Percentiles rank a stretch among this genome's conserved stretches.
Conservation (phyloP, 495 filamentous ascomycete genomes). For the Neurospora discreta region DNA sequence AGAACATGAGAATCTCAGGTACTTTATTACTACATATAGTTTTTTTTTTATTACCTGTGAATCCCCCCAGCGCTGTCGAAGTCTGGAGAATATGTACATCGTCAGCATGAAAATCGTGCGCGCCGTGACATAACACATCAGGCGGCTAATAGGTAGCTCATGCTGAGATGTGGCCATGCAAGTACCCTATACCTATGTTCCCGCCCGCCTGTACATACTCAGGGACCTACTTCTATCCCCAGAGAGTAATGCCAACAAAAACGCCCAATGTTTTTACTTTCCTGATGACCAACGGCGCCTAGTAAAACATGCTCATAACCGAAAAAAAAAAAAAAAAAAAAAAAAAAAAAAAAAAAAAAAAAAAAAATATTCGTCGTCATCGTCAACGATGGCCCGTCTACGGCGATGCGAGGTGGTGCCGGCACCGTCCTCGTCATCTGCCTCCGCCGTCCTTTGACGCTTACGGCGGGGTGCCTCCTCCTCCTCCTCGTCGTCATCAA, state of each 20-base stretch:
- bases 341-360: too few species aligned
- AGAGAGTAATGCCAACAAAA: background rate
- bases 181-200: background rate
- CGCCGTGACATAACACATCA: background rate
- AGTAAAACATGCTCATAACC: background rate
- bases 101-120: background rate
- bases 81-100: background rate
- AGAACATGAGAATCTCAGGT: background rate
- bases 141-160: background rate
- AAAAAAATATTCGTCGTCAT: constrained; percentile 44
- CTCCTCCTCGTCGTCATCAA: constrained; percentile 37
- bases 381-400: constrained; percentile 36
- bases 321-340: too few species aligned
- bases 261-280: background rate
- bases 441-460: constrained; percentile 33
- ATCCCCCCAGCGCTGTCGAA: background rate
- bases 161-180: background rate
- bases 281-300: constrained; percentile 1
- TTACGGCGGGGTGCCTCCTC: constrained; percentile 38
- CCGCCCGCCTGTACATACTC: background rate
- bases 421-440: constrained; percentile 30
- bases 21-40: background rate
- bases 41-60: background rate
- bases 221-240: background rate
- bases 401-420: constrained; percentile 21